These are phyloP conservation scores for Wallacemonas sp. DNA, from an alignment of 208 protist genomes.

Conservation along the genomic window DNA sequence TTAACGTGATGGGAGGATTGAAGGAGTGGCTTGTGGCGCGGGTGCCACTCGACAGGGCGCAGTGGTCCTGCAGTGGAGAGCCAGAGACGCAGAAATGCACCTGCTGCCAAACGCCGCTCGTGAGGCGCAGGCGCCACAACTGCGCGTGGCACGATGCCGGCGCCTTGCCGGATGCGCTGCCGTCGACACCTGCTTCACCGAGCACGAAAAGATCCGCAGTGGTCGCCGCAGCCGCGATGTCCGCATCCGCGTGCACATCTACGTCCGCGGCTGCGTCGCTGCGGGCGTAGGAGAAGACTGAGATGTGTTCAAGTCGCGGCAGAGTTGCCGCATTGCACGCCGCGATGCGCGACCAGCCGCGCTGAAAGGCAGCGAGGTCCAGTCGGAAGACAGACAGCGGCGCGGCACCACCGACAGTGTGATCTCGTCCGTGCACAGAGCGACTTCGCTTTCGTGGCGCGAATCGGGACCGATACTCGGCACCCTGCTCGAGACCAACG, in stretches of 20 bases:
- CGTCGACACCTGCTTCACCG: no score
- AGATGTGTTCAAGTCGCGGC: not conserved
- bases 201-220: not conserved
- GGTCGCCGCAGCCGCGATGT: not conserved
- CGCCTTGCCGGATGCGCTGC: no score
- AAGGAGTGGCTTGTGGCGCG: no score
- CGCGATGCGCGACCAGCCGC: conserved; percentile 6
- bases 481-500: conserved; percentile 9
- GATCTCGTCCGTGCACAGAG: no score
- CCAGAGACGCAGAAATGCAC: not conserved
- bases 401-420: not conserved
- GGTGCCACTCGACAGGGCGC: no score
- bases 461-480: not conserved
- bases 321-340: not conserved
- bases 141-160: no score
- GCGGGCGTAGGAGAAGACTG: not conserved
- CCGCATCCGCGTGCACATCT: not conserved
- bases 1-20: no score
- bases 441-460: not conserved
- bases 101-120: conserved; percentile 10
- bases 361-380: conserved; percentile 13
- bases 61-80: not conserved
- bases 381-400: conserved; percentile 13
- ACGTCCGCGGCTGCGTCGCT: not conserved
- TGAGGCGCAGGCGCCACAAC: conserved; percentile 7